Base-by-base conservation (phyloP, 2,329 filamentous ascomycete species). In the Botrytis squamosa region DNA sequence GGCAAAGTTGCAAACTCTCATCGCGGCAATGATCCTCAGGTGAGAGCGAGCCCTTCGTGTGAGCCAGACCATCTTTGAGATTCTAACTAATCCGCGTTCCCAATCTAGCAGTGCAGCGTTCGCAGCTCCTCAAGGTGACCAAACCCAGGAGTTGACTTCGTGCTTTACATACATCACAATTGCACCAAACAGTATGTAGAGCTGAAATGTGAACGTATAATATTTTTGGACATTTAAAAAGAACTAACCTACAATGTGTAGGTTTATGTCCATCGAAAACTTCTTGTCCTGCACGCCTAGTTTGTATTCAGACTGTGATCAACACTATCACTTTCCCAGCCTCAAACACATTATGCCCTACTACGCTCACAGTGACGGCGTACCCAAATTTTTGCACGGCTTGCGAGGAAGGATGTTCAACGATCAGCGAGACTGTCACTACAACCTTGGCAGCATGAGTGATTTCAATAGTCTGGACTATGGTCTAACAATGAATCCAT, bases 401-500 rank as follows among this genome's bases (percentile, higher is more conserved):
- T 40, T 79, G 77, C 70, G 69, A 74, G 33, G 72, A n/a, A 29
- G 75, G 75, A 6, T 78, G 77, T 49, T 70, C 4, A 1, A 77
- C 73, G 20, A 52, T n/a, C 42, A 64, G 25, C 25, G 52, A 67
- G 55, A 76, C 74, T n/a, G 42, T 72, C 25, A 77, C 73, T 42
- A 64, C 68, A n/a, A 76, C 74, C 33, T 59, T 70, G 22, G 57
- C 42, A 64, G 55, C 29, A 63, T 38, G 25, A 33, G 10, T 8
- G n/a, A 10, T 25, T 66, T 22, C 12, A n/a, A n/a, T n/a, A 10
- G 14, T 25, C 14, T 40, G 22, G 36, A n/a, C 38, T 40, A 16
- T 63, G 8, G 0, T n/a, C 14, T 7, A 40, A 63, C 7, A n/a
- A 40, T 10, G 36, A 40, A n/a, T 18, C 6, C 12, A 18, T 16